Conservation (phyloP, 495 filamentous ascomycete species). For the Xylaria intraflava region DNA sequence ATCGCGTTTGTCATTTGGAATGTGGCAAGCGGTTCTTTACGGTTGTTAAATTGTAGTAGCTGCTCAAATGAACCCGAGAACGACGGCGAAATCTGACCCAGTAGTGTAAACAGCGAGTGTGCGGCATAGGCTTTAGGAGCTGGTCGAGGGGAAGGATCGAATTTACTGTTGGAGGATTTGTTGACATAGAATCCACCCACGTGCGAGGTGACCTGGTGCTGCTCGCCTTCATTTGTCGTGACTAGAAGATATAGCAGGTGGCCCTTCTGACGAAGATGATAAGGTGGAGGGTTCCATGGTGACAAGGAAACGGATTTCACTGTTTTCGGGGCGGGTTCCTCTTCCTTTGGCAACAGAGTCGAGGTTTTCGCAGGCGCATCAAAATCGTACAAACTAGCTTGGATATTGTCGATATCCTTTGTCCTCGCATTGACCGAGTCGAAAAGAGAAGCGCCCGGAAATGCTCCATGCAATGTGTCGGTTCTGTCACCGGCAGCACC, state of each 20-base stretch:
- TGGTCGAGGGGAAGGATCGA: slow-evolving; percentile 75
- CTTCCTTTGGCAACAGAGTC: slow-evolving; percentile 60
- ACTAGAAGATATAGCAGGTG: slow-evolving; percentile 88
- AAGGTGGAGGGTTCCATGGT: slow-evolving; percentile 93
- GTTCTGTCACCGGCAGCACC: slow-evolving; percentile 83
- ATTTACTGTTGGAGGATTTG: slow-evolving; percentile 82
- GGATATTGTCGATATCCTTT: slow-evolving; percentile 45
- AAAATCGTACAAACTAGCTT: slow-evolving; percentile 67
- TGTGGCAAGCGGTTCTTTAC: slow-evolving; percentile 80
- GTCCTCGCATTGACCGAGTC: slow-evolving; percentile 57
- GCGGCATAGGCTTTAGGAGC: slow-evolving; percentile 62
- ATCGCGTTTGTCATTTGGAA: slow-evolving; percentile 93
- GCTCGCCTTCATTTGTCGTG: slow-evolving; percentile 85
- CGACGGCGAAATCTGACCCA: slow-evolving; percentile 70
- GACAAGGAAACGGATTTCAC: slow-evolving; percentile 84
- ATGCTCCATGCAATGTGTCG: slow-evolving; percentile 80
- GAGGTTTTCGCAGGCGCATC: slow-evolving; percentile 57
- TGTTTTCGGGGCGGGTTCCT: slow-evolving; percentile 69
- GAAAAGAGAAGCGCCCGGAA: slow-evolving; percentile 81
- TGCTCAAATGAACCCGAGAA: slow-evolving; percentile 67
- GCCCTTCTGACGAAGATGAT: slow-evolving; percentile 80
- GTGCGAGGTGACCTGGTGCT: slow-evolving; percentile 86
- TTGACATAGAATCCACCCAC: slow-evolving; percentile 95
- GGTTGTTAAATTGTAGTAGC: slow-evolving; percentile 72
- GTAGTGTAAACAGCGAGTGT: slow-evolving; percentile 80